A percentile compares a stretch with the other conserved stretches of the same genome.
Conservation (phyloP, 2,329 filamentous ascomycete species). For the Aspergillus sojae region DNA sequence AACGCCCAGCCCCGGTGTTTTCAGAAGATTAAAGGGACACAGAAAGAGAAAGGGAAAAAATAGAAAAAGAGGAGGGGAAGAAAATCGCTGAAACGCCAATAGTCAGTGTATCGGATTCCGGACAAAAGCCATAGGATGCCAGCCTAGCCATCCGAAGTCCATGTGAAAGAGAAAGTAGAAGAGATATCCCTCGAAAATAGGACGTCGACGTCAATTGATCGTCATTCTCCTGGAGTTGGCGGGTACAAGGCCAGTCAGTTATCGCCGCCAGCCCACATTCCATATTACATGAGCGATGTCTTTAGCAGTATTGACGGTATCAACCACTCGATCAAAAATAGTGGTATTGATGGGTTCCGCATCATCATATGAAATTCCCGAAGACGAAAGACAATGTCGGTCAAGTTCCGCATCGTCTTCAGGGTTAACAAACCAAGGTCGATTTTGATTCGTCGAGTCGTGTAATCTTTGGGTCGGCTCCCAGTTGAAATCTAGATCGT, state of each 20-base stretch:
- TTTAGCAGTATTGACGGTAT: conserved; percentile 70
- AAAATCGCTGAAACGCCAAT: background rate
- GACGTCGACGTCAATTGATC: background rate
- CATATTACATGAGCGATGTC: conserved; percentile 69
- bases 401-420: conserved; percentile 59
- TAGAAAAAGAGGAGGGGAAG: no score
- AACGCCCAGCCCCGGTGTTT: background rate
- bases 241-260: conserved; percentile 28
- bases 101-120: background rate
- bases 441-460: conserved; percentile 18
- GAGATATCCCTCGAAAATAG: no score
- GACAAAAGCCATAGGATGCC: background rate
- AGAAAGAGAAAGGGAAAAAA: background rate
- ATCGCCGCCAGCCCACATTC: conserved; percentile 66
- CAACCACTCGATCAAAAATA: conserved; percentile 76
- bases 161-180: conserved; percentile 15
- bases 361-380: conserved; percentile 85
- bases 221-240: background rate
- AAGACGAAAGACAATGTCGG: conserved; percentile 71
- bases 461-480: conserved; percentile 35
- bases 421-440: conserved; percentile 37
- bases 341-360: conserved; percentile 65
- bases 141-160: conserved; percentile 21
- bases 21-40: background rate
- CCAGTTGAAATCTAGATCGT: conserved; percentile 51